Percentiles rank a stretch among this genome's conserved stretches.
phyloP scores from a whole-genome alignment of 371 early-diverging fungal genomes.

The Lichtheimia hyalospora region DNA sequence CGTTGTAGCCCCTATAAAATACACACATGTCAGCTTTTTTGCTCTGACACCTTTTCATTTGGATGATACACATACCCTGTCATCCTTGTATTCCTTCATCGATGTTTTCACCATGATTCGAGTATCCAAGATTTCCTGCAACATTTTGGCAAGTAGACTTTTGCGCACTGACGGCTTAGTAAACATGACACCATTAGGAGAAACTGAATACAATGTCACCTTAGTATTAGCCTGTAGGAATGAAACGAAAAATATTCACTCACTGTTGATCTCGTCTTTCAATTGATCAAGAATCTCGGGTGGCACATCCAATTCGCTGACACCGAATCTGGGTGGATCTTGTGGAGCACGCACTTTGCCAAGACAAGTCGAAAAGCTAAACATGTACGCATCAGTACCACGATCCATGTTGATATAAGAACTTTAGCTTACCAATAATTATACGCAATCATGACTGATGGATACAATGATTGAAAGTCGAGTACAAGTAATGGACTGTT shows the following conservation, averaged over 20 bases:
- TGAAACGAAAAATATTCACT: neutral
- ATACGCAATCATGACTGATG: constrained; percentile 92
- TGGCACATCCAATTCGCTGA: constrained; percentile 35
- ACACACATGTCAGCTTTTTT: neutral
- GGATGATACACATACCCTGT: constrained; percentile 43
- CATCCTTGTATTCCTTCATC: constrained; percentile 72
- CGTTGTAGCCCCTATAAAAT: constrained; percentile 31
- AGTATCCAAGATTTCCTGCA: constrained; percentile 84
- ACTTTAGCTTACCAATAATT: constrained; percentile 73
- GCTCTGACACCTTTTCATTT: neutral
- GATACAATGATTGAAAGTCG: constrained; percentile 93
- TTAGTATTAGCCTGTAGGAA: neutral
- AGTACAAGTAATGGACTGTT: constrained; percentile 81
- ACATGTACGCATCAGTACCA: neutral
- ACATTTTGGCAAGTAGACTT: constrained; percentile 78
- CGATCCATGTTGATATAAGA: neutral
- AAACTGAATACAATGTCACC: constrained; percentile 37
- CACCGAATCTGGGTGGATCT: constrained; percentile 45
- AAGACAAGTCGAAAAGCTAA: constrained; percentile 81
- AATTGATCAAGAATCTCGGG: constrained; percentile 47
- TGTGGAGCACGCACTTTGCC: constrained; percentile 56
- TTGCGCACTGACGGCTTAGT: constrained; percentile 75
- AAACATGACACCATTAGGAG: constrained; percentile 86
- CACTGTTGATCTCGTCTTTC: constrained; percentile 70
- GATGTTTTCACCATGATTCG: constrained; percentile 85